Evolutionary conservation across 75 land plant genomes (phyloP).

Genomic region (Cupressus sempervirens): DNA sequence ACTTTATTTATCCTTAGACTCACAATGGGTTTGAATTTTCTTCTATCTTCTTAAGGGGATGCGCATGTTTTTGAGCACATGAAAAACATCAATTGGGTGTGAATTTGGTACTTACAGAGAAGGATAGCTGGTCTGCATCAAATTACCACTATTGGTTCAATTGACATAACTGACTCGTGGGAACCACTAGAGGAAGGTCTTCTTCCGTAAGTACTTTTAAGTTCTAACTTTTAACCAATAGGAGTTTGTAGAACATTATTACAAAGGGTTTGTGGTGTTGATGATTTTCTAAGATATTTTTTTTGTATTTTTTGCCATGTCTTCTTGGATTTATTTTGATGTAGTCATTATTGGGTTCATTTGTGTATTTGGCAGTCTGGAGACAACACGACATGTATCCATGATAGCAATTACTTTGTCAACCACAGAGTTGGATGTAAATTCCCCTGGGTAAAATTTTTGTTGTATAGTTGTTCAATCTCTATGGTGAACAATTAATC

Average conservation of each 20-base stretch:
- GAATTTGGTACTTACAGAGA: constrained; percentile 38
- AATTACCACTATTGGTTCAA: constrained; percentile 78
- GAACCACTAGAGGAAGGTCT: constrained; percentile 95
- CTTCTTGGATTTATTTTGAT: background rate
- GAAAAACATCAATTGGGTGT: background rate
- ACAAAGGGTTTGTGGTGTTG: background rate
- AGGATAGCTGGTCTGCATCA: constrained; percentile 93
- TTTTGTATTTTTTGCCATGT: background rate
- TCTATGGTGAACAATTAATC: background rate
- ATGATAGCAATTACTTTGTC: constrained; percentile 69
- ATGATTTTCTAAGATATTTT: background rate
- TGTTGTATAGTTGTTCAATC: background rate
- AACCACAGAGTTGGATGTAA: constrained; percentile 52
- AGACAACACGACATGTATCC: constrained; percentile 66
- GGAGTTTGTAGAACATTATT: background rate
- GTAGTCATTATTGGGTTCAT: background rate
- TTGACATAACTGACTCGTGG: constrained; percentile 91
- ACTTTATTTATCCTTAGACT: background rate
- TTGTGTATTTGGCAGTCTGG: constrained; percentile 32
- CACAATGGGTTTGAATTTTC: background rate
- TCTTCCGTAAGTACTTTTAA: constrained; percentile 56
- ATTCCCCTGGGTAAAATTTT: constrained; percentile 49
- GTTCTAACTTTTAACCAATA: background rate
- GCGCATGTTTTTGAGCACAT: background rate
- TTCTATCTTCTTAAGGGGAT: background rate